These are phyloP conservation scores for Endogone sp. DNA, from an alignment of 192 early-diverging fungal genomes.

Conservation along the genomic window DNA sequence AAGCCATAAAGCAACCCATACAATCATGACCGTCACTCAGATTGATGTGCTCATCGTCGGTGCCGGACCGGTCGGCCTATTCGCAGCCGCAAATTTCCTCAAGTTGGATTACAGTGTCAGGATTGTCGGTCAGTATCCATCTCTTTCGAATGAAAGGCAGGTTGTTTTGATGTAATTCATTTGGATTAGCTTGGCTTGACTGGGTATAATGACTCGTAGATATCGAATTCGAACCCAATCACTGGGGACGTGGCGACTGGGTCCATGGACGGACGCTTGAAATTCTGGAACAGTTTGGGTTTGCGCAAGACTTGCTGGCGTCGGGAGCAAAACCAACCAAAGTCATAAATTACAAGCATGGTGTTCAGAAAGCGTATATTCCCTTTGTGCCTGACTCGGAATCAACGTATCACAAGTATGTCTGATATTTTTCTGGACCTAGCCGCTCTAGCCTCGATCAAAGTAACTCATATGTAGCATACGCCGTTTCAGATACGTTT, in stretches of 20 bases:
- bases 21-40: no score
- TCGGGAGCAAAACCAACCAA: constrained; percentile 19
- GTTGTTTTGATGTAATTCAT: no score
- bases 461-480: not conserved
- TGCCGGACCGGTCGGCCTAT: constrained; percentile 24
- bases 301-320: constrained; percentile 14
- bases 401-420: constrained; percentile 22
- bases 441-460: not conserved
- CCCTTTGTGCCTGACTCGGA: constrained; percentile 21
- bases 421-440: no score
- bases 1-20: no score
- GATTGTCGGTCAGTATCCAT: constrained; percentile 17
- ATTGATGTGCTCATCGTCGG: constrained; percentile 26
- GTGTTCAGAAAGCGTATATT: constrained; percentile 1
- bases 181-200: no score
- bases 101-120: constrained; percentile 15
- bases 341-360: constrained; percentile 14
- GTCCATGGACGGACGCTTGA: constrained; percentile 25
- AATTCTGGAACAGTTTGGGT: constrained; percentile 15
- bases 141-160: not conserved
- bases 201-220: no score
- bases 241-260: constrained; percentile 29
- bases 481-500: constrained; percentile 12
- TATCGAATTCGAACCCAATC: constrained; percentile 24
- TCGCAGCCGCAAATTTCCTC: constrained; percentile 13